phyloP scores from a whole-genome alignment of 495 filamentous ascomycete species.

The Daldinia bambusicola region DNA sequence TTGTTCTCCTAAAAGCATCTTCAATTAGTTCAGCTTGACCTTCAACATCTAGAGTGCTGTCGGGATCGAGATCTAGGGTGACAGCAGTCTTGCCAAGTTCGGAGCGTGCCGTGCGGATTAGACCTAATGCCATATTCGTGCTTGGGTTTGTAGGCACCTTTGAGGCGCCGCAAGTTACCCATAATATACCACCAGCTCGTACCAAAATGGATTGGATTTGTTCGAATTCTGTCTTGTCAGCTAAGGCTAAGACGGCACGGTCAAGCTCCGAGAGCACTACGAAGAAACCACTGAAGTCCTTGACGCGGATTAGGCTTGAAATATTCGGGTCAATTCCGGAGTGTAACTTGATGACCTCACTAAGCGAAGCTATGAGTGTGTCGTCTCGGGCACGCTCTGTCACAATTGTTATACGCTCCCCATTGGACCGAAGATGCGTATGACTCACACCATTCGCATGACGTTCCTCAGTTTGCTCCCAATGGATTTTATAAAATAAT shows the following conservation, averaged over 20 bases:
- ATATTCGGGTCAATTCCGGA: conserved; percentile 35
- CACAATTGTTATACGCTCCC: conserved; percentile 52
- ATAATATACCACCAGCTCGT: conserved; percentile 49
- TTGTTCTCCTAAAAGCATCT: conserved; percentile 45
- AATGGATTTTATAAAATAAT: conserved; percentile 56
- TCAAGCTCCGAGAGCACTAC: conserved; percentile 49
- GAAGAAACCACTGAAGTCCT: conserved; percentile 45
- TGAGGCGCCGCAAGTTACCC: conserved; percentile 56
- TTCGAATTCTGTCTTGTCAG: conserved; percentile 42
- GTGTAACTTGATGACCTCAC: conserved; percentile 48
- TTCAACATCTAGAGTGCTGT: conserved; percentile 40
- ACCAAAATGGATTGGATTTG: conserved; percentile 54
- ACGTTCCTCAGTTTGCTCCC: conserved; percentile 51
- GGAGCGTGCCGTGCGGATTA: conserved; percentile 54
- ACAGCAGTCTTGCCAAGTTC: conserved; percentile 48
- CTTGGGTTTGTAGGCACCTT: conserved; percentile 50
- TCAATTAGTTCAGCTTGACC: conserved; percentile 46
- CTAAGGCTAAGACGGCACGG: conserved; percentile 43
- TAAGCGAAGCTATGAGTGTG: conserved; percentile 51
- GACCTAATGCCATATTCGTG: conserved; percentile 51
- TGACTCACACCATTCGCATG: conserved; percentile 29
- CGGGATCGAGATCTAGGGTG: conserved; percentile 51
- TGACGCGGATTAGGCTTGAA: conserved; percentile 45
- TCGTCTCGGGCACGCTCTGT: conserved; percentile 50
- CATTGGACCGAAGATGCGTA: conserved; percentile 23